Base-by-base conservation (phyloP, 139 green algal genomes). In the Picochlorum sp. region DNA sequence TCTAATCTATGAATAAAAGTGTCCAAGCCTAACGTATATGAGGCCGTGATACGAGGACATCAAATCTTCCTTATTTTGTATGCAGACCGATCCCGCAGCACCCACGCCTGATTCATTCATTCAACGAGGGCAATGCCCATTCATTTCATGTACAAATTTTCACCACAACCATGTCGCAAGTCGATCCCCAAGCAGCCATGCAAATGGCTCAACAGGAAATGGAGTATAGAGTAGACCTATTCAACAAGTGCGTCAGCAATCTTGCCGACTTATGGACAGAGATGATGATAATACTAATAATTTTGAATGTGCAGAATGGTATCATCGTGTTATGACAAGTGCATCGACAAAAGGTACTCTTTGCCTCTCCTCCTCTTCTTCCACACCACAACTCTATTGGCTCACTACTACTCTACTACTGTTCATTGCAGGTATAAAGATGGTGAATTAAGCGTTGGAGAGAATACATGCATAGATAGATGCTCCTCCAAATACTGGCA, bases 401-500 rank as follows among this genome's bases (percentile, higher is more conserved):
- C 23, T 26, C 21, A 28, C 20, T 4, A n/a, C n/a, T n/a, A n/a
- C 16, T 52, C 47, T 41, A 30, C 50, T 44, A 8, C 5, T 5
- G 52, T 26, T 50, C 3, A 8, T 21, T 73, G 51, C 83, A 97
- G 90, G 38, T 95, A 92, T 74, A 97, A 97, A 71, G 92, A 98
- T 13, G 86, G 82, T 3, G 79, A 91, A 3, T 72, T 98, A 2
- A 97, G 87, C 69, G 83, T 98, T 5, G 92, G 92, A 6, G 92
- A 98, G 79, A 97, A 88, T 70, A 90, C 78, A 72, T 98, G 92
- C 71, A 76, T 98, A 4, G 92, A 98, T 68, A 71, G 92, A 18
- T 98, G 92, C 62, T 77, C 84, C 20, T 76, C 85, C 10, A 98
- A 98, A 72, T 98, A 98, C 75, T 98, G 92, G 92, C 89, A 98